Percentiles rank a stretch among this genome's conserved stretches.
phyloP scores from a whole-genome alignment of 2,329 filamentous ascomycete species.

The Sclerotiophoma versabilis region DNA sequence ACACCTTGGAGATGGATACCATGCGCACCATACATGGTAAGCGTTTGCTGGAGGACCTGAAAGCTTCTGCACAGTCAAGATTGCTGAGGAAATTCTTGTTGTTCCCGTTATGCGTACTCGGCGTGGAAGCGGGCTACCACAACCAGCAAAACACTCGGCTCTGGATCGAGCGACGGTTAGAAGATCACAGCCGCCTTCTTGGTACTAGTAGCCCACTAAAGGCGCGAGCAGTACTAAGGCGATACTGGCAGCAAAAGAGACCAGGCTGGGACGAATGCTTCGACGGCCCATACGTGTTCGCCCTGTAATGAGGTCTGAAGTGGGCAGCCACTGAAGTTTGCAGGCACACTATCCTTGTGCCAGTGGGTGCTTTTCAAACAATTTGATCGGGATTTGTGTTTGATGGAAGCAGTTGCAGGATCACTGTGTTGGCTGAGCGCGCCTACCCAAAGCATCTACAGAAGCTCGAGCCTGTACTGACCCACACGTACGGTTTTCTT shows the following conservation, averaged over 20 bases:
- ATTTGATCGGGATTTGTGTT: neutral
- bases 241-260: slow-evolving; percentile 33
- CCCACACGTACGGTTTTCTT: neutral
- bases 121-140: slow-evolving; percentile 35
- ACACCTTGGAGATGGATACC: slow-evolving; percentile 21
- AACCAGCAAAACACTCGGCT: slow-evolving; percentile 16
- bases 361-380: neutral
- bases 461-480: neutral
- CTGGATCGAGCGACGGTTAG: slow-evolving; percentile 31
- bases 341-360: slow-evolving; percentile 11
- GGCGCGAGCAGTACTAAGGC: slow-evolving; percentile 27
- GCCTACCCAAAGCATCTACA: neutral
- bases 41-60: slow-evolving; percentile 18
- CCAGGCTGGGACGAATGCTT: slow-evolving; percentile 43
- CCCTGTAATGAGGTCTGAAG: slow-evolving; percentile 19
- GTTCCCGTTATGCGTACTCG: slow-evolving; percentile 38
- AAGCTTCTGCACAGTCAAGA: slow-evolving; percentile 9
- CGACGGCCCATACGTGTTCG: slow-evolving; percentile 31
- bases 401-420: neutral
- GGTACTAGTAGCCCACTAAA: slow-evolving; percentile 35
- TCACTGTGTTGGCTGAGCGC: neutral
- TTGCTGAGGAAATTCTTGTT: slow-evolving; percentile 26
- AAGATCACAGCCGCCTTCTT: slow-evolving; percentile 23
- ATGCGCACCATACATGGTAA: slow-evolving; percentile 26
- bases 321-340: slow-evolving; percentile 2